These are phyloP conservation scores for Canna indica DNA, from an alignment of 176 grass and related monocot species.

Conservation along the genomic window DNA sequence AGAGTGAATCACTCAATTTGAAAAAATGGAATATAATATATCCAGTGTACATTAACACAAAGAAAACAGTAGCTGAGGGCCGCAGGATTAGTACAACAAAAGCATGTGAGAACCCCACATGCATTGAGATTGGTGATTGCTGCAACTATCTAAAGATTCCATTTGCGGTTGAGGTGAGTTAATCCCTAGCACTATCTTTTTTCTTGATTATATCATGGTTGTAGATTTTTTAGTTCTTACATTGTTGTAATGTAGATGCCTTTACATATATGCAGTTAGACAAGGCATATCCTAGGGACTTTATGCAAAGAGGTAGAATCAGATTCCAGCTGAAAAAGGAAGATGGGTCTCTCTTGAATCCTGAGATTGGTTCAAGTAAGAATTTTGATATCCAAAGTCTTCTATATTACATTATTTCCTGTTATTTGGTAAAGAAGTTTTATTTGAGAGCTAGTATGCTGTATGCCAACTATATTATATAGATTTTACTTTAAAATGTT, in stretches of 20 bases:
- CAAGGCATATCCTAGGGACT: constrained; percentile 85
- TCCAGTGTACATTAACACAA: constrained; percentile 89
- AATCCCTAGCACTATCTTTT: background rate
- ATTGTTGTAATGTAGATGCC: background rate
- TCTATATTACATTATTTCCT: background rate
- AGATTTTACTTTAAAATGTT: background rate
- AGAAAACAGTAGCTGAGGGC: constrained; percentile 80
- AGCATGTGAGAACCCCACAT: constrained; percentile 83
- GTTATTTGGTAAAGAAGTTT: too few relatives aligned
- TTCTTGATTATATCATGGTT: background rate
- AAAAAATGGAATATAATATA: constrained; percentile 98
- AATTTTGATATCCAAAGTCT: background rate
- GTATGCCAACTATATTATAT: background rate
- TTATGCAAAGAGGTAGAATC: constrained; percentile 87
- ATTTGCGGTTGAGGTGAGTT: constrained; percentile 45
- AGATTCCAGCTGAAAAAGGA: constrained; percentile 78
- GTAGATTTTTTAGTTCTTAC: background rate
- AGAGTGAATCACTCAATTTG: constrained; percentile 32
- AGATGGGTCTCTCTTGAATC: constrained; percentile 63
- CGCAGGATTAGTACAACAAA: constrained; percentile 56
- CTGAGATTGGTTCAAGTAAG: constrained; percentile 76
- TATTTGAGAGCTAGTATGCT: background rate
- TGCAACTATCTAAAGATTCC: constrained; percentile 79
- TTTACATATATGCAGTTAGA: constrained; percentile 45
- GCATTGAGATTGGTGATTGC: constrained; percentile 78